These are phyloP conservation scores for Piper betle DNA, from an alignment of 164 flowering plant species.

Conservation along the genomic window DNA sequence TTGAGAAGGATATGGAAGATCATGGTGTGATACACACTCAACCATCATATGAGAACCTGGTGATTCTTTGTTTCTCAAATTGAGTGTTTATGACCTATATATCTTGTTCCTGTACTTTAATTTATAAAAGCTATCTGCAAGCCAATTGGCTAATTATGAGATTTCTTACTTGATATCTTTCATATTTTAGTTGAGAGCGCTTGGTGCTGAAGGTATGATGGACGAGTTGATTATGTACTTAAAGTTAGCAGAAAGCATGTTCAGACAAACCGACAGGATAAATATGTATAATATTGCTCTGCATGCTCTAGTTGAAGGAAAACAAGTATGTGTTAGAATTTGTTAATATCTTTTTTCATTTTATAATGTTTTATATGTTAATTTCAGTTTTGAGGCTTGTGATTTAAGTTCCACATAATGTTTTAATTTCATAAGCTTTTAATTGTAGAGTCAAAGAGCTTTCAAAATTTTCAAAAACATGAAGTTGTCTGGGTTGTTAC, in stretches of 20 bases:
- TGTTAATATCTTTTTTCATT: too few species aligned
- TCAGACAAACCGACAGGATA: conserved; percentile 14
- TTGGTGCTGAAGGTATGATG: conserved; percentile 77
- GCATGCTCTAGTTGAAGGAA: conserved; percentile 57
- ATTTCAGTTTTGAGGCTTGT: too few species aligned
- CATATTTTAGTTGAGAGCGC: conserved; percentile 50
- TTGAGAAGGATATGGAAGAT: conserved; percentile 60
- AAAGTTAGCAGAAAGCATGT: conserved; percentile 28
- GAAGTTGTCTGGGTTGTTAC: conserved; percentile 34
- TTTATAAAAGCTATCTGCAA: background rate
- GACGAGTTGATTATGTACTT: conserved; percentile 42
- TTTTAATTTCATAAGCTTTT: background rate
- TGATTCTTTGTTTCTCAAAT: conserved; percentile 12
- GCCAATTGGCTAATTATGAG: background rate
- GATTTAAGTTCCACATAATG: background rate
- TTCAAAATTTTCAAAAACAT: conserved; percentile 45
- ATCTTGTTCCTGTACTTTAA: background rate
- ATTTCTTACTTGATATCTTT: background rate
- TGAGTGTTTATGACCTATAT: background rate
- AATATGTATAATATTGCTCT: conserved; percentile 48
- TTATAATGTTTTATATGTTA: too few species aligned
- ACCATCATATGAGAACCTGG: conserved; percentile 58
- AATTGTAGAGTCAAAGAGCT: conserved; percentile 52
- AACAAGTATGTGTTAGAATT: conserved; percentile 38
- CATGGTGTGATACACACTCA: conserved; percentile 60